Conservation (phyloP, 345 rosid genomes). For the Citrus hindsii region DNA sequence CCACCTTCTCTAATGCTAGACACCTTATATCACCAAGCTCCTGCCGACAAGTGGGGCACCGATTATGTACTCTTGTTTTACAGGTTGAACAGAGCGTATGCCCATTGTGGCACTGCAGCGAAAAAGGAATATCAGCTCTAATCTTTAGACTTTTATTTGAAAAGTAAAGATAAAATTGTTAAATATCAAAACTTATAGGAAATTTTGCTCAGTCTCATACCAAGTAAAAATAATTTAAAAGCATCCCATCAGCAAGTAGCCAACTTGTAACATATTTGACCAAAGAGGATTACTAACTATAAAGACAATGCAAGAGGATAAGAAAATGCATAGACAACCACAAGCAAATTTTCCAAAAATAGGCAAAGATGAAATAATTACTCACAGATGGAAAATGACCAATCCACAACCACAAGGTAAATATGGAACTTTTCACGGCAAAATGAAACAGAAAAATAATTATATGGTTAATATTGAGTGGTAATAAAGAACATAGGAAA, state of each 20-base stretch:
- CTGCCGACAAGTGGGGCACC: slow-evolving; percentile 96
- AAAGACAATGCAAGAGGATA: neutral
- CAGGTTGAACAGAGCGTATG: slow-evolving; percentile 95
- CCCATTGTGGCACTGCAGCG: slow-evolving; percentile 91
- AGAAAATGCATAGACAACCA: neutral
- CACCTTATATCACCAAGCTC: slow-evolving; percentile 99
- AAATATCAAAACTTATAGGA: neutral
- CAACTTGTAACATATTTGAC: neutral
- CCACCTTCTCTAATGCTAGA: slow-evolving; percentile 88
- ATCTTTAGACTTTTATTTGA: neutral
- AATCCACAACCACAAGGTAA: neutral
- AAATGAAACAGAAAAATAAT: neutral
- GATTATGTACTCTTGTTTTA: slow-evolving; percentile 82
- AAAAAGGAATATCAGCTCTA: neutral
- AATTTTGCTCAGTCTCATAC: neutral
- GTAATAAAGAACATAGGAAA: neutral
- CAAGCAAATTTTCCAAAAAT: neutral
- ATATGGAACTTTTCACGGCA: neutral
- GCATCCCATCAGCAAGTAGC: neutral
- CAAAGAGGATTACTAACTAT: neutral
- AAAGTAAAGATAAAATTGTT: neutral
- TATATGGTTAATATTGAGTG: neutral
- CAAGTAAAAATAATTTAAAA: neutral
- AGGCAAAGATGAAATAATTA: neutral
- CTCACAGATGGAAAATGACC: neutral